Evolutionary conservation across 331 rosid species (phyloP).

Genomic region (Malus hybrid): DNA sequence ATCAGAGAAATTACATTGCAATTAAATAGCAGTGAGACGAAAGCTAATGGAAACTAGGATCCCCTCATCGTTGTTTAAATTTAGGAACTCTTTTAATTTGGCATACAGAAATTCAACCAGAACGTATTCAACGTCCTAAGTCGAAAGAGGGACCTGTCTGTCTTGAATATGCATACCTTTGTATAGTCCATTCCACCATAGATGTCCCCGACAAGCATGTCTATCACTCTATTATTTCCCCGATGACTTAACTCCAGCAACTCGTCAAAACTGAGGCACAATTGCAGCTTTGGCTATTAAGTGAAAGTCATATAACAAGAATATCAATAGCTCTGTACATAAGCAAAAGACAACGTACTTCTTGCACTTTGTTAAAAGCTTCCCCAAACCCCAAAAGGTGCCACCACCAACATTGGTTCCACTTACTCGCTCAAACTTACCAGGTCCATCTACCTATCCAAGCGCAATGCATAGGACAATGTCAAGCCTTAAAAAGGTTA

Average conservation of each 20-base stretch:
- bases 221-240: conserved; percentile 84
- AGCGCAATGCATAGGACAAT: conserved; percentile 6
- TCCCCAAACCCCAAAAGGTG: conserved; percentile 95
- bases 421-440: conserved; percentile 85
- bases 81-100: not conserved
- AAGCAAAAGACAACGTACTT: conserved; percentile 33
- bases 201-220: conserved; percentile 97
- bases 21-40: not conserved
- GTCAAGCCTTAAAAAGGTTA: conserved; percentile 1
- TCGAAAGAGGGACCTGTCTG: not conserved
- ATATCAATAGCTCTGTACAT: conserved; percentile 6
- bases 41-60: not conserved
- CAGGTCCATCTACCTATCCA: conserved; percentile 81
- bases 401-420: conserved; percentile 97
- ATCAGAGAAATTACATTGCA: conserved; percentile 9
- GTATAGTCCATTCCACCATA: conserved; percentile 81
- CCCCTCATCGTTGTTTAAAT: not conserved
- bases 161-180: conserved; percentile 43
- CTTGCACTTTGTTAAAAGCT: conserved; percentile 77
- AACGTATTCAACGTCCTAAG: not conserved
- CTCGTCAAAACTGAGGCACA: conserved; percentile 74
- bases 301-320: conserved; percentile 9
- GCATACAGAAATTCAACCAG: not conserved
- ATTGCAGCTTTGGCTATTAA: conserved; percentile 11
- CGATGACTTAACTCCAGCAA: conserved; percentile 82